These are phyloP conservation scores for Boletellus ananiceps DNA, from an alignment of 768 basidiomycete species.

Conservation along the genomic window DNA sequence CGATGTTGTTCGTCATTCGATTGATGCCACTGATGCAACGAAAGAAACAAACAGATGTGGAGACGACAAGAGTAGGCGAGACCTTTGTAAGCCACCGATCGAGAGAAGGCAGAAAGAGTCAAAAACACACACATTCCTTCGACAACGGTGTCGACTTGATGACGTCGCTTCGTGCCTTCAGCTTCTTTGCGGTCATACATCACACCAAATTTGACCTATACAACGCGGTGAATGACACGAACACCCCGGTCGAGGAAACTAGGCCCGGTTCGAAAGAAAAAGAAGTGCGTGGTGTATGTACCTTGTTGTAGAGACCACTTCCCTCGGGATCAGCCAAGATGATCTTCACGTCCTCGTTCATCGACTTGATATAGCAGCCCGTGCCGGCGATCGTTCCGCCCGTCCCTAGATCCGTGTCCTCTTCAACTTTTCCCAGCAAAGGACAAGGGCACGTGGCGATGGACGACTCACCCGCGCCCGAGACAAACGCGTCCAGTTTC, in stretches of 20 bases:
- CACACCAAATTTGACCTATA: conserved; percentile 81
- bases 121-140: conserved; percentile 66
- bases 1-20: conserved; percentile 85
- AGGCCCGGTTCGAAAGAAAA: neutral
- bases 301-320: conserved; percentile 94
- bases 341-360: conserved; percentile 60
- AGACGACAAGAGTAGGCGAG: too few species aligned
- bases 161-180: conserved; percentile 88
- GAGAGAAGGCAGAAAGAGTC: conserved; percentile 4
- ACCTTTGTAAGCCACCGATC: neutral
- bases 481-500: conserved; percentile 75
- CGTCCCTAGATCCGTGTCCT: conserved; percentile 53
- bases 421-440: neutral
- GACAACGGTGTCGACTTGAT: conserved; percentile 96
- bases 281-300: conserved; percentile 34
- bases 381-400: conserved; percentile 92
- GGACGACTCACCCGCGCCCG: conserved; percentile 67
- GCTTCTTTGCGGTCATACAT: conserved; percentile 93
- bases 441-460: neutral
- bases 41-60: neutral
- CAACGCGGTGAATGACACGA: neutral
- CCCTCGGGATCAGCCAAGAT: conserved; percentile 90
- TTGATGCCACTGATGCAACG: conserved; percentile 73
- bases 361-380: conserved; percentile 74
- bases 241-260: too few species aligned